Evolutionary conservation across 1,139 yeast genomes (phyloP).

Genomic region (Spencermartinsiella ligniputridi): DNA sequence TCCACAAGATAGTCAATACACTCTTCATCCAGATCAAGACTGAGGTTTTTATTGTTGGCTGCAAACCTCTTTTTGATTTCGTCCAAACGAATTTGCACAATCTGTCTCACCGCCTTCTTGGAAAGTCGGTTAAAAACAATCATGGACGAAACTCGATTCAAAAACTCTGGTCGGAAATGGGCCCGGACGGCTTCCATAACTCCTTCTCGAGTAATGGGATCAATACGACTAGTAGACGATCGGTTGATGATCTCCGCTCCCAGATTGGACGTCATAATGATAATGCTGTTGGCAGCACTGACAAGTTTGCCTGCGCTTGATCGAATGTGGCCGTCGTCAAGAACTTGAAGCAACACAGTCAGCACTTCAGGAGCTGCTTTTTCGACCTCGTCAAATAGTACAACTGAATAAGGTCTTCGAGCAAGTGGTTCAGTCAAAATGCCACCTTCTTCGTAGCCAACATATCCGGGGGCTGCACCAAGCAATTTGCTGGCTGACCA

Average conservation of each 20-base stretch:
- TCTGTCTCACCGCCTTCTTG: constrained; percentile 85
- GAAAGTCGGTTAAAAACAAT: constrained; percentile 90
- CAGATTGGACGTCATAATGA: constrained; percentile 94
- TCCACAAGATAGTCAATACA: constrained; percentile 71
- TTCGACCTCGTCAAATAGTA: constrained; percentile 93
- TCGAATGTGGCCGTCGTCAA: constrained; percentile 95
- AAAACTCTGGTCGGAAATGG: constrained; percentile 96
- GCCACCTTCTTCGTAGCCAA: constrained; percentile 98
- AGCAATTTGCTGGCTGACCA: constrained; percentile 91
- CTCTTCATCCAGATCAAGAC: constrained; percentile 61
- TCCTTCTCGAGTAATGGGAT: constrained; percentile 59
- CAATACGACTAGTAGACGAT: constrained; percentile 51
- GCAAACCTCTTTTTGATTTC: constrained; percentile 86
- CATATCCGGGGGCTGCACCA: constrained; percentile 98
- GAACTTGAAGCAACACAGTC: constrained; percentile 81
- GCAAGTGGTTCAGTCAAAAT: constrained; percentile 86
- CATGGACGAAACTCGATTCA: constrained; percentile 90
- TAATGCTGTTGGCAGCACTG: constrained; percentile 85
- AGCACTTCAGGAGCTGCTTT: constrained; percentile 99
- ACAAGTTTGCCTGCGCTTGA: constrained; percentile 91
- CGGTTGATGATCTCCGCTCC: constrained; percentile 89
- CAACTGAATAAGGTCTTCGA: constrained; percentile 90
- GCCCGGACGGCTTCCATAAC: constrained; percentile 83
- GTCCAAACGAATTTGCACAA: constrained; percentile 73
- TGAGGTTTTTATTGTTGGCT: constrained; percentile 71